Conservation (phyloP, 192 early-diverging fungal species). For the Linnemannia zychae region DNA sequence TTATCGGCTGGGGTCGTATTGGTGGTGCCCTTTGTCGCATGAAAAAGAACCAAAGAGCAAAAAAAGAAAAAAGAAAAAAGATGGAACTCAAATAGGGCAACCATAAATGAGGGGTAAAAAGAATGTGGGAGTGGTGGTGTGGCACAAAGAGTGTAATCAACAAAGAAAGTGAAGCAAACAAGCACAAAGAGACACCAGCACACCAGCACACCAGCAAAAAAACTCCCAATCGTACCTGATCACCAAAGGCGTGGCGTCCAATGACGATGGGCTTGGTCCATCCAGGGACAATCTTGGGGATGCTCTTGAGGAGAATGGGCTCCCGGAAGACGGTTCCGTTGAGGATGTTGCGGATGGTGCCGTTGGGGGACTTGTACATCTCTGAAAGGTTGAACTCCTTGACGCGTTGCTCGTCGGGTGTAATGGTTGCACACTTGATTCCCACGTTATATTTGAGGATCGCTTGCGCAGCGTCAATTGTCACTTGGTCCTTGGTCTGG, state of each 20-base stretch:
- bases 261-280: slow-evolving; percentile 97
- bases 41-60: background rate
- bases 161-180: background rate
- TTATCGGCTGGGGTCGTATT: slow-evolving; percentile 1
- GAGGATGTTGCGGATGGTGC: slow-evolving; percentile 95
- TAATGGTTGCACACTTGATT: slow-evolving; percentile 99
- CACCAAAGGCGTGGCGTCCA: slow-evolving; percentile 98
- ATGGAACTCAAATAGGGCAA: background rate
- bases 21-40: background rate
- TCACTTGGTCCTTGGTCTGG: slow-evolving; percentile 79
- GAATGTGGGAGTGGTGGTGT: background rate
- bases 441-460: slow-evolving; percentile 98
- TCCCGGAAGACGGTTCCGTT: slow-evolving; percentile 98
- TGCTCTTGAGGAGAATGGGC: slow-evolving; percentile 93
- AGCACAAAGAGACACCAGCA: too few relatives aligned
- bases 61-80: too few relatives aligned
- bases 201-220: too few relatives aligned
- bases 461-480: slow-evolving; percentile 93
- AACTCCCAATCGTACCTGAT: slow-evolving; percentile 70
- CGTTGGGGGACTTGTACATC: slow-evolving; percentile 99
- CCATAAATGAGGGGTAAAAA: background rate
- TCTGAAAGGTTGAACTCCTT: slow-evolving; percentile 94
- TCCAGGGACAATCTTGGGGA: slow-evolving; percentile 92
- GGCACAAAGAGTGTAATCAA: background rate
- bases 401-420: slow-evolving; percentile 96